Percentiles rank a stretch among this genome's conserved stretches.
Conservation (phyloP, 192 early-diverging fungal genomes). For the Phlyctochytrium arcticum region DNA sequence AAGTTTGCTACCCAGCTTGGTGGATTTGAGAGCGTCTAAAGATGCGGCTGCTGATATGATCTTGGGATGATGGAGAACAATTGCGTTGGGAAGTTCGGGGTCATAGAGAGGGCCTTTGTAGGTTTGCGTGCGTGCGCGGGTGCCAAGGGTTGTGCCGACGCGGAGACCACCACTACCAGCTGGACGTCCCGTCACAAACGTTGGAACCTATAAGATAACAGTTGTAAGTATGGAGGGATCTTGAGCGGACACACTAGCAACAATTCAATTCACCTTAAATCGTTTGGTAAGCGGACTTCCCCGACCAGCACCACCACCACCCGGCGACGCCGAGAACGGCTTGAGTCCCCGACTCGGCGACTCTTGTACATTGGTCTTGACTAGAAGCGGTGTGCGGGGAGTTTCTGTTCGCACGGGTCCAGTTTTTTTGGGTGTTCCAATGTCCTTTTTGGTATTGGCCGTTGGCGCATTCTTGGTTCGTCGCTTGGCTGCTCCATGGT, state of each 20-base stretch:
- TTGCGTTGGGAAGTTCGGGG: slow-evolving; percentile 74
- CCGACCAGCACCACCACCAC: too few species aligned
- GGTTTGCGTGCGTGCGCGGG: slow-evolving; percentile 47
- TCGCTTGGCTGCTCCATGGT: background rate
- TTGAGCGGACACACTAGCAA: background rate
- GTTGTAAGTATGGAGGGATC: background rate
- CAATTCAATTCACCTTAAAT: background rate
- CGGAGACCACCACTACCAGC: slow-evolving; percentile 12
- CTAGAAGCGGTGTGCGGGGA: background rate
- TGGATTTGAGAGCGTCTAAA: slow-evolving; percentile 31
- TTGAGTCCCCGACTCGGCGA: background rate
- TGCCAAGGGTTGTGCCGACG: slow-evolving; percentile 50
- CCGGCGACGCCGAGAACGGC: background rate
- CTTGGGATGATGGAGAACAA: slow-evolving; percentile 80
- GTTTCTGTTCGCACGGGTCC: background rate
- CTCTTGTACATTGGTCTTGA: background rate
- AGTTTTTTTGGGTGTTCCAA: background rate
- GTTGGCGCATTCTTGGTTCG: background rate
- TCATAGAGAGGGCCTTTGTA: slow-evolving; percentile 70
- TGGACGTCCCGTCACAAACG: slow-evolving; percentile 5
- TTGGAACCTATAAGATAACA: slow-evolving; percentile 3
- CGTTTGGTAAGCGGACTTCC: background rate
- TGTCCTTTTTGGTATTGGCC: background rate
- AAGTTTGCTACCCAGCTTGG: slow-evolving; percentile 8
- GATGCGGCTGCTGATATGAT: slow-evolving; percentile 49